phyloP scores from a whole-genome alignment of 306 rosid genomes.

The Lathyrus tuberosus region DNA sequence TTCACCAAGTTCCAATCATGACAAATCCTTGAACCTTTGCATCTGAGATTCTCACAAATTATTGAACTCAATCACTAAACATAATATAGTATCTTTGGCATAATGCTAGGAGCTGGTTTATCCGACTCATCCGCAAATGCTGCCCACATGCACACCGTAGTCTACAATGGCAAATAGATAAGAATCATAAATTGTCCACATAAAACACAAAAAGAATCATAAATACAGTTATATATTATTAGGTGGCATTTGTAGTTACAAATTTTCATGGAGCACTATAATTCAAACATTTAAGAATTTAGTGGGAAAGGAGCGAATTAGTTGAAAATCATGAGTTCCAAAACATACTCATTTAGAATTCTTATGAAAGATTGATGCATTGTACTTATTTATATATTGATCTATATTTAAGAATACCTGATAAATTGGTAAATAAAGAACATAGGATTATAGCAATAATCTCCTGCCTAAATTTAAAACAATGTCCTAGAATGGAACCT shows the following conservation, averaged over 20 bases:
- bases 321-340: conserved; percentile 23
- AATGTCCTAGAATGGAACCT: conserved; percentile 39
- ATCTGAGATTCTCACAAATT: conserved; percentile 35
- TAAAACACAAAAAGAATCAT: conserved; percentile 6
- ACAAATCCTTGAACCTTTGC: conserved; percentile 37
- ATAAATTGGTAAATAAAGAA: conserved; percentile 21
- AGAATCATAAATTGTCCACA: conserved; percentile 3
- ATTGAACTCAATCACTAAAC: conserved; percentile 42
- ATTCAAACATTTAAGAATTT: conserved; percentile 13
- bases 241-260: conserved; percentile 12
- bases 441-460: neutral
- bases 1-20: conserved; percentile 38
- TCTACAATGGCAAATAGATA: conserved; percentile 32
- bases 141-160: conserved; percentile 20
- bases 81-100: conserved; percentile 37
- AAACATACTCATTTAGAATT: conserved; percentile 3
- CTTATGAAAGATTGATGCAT: conserved; percentile 10
- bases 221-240: conserved; percentile 26
- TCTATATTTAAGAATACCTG: conserved; percentile 23
- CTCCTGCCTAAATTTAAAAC: conserved; percentile 11
- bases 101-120: conserved; percentile 36
- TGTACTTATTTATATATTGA: conserved; percentile 6
- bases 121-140: conserved; percentile 37
- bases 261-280: conserved; percentile 7
- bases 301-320: neutral